Conservation (phyloP, 306 rosid species). For the Cicer pinnatifidum region DNA sequence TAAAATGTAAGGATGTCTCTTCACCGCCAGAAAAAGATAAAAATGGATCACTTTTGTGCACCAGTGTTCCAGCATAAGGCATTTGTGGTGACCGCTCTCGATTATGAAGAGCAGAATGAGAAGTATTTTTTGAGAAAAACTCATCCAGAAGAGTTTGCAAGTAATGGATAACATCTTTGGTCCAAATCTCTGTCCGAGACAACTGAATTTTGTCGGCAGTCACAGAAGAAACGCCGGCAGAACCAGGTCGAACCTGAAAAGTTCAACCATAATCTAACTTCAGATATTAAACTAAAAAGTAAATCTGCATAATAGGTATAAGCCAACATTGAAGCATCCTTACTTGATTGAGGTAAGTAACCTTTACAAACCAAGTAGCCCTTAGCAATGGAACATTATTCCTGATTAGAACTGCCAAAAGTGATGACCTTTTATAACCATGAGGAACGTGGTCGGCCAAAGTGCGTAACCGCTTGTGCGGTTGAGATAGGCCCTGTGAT, state of each 20-base stretch:
- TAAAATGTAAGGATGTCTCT: conserved; percentile 82
- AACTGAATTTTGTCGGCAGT: conserved; percentile 74
- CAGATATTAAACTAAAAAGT: conserved; percentile 33
- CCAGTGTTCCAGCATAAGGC: conserved; percentile 62
- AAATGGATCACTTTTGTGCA: conserved; percentile 60
- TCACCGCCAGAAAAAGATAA: conserved; percentile 65
- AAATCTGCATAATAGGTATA: conserved; percentile 5
- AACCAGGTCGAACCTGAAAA: conserved; percentile 75
- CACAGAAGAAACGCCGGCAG: conserved; percentile 69
- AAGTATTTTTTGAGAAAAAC: conserved; percentile 62
- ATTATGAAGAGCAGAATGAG: conserved; percentile 56
- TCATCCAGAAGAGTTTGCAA: conserved; percentile 86
- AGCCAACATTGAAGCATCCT: conserved; percentile 24
- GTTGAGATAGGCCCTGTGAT: conserved; percentile 90
- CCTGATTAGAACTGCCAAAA: conserved; percentile 82
- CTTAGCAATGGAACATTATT: conserved; percentile 93
- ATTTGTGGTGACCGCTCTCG: conserved; percentile 71
- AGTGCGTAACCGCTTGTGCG: conserved; percentile 76
- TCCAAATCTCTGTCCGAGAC: conserved; percentile 86
- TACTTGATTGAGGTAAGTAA: conserved; percentile 93
- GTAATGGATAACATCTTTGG: conserved; percentile 86
- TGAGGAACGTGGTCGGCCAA: conserved; percentile 91
- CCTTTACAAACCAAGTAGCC: conserved; percentile 97
- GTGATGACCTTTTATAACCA: conserved; percentile 74
- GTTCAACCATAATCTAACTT: conserved; percentile 51